phyloP scores from a whole-genome alignment of 768 basidiomycete genomes.

The Termitomyces sp. region DNA sequence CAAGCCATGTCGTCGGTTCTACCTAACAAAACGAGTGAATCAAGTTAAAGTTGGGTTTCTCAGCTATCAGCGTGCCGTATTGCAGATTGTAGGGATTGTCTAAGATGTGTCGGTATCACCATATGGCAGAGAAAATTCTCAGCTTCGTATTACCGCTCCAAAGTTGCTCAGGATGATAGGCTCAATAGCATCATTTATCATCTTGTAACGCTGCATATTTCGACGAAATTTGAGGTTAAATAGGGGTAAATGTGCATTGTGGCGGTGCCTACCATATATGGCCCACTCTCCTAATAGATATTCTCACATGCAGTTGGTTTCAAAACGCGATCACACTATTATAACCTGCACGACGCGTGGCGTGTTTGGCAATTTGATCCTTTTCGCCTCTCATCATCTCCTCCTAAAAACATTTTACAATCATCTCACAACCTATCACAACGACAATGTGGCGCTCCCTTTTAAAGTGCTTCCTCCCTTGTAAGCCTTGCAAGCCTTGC shows the following conservation, averaged over 20 bases:
- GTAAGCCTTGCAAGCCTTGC: not conserved
- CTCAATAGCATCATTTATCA: not conserved
- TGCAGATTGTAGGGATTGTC: no score
- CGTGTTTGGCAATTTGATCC: not conserved
- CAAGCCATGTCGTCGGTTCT: no score
- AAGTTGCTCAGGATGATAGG: not conserved
- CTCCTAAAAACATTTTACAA: not conserved
- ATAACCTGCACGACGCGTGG: not conserved
- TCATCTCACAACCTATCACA: not conserved
- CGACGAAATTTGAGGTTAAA: not conserved
- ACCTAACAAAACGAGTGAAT: no score
- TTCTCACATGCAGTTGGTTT: not conserved
- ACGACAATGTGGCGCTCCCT: not conserved
- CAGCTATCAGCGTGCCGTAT: no score
- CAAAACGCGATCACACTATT: not conserved
- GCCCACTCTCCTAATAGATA: not conserved
- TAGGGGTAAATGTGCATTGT: not conserved
- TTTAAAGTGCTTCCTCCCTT: not conserved
- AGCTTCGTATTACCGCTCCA: not conserved
- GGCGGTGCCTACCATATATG: not conserved
- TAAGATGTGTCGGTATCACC: no score
- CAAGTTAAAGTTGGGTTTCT: no score
- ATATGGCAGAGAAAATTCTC: not conserved
- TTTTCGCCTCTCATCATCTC: not conserved
- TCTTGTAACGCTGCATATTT: not conserved